Conservation (phyloP, 2,329 filamentous ascomycete species). For the Fusarium sp. region DNA sequence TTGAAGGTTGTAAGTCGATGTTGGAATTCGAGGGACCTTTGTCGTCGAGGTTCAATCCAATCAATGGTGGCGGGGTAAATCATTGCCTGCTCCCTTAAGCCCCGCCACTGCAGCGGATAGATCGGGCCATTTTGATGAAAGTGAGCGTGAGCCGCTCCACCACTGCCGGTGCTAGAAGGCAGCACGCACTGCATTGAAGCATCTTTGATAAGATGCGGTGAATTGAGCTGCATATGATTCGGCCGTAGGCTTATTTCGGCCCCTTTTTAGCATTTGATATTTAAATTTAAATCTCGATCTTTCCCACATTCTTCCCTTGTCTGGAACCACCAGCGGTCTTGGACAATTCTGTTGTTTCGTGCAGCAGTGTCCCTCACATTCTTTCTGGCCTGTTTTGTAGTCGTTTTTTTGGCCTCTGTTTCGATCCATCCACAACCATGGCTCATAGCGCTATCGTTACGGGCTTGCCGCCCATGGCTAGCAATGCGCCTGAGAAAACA, state of each 20-base stretch:
- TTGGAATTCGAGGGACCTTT: background rate
- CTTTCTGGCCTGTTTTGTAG: background rate
- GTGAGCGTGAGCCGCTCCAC: constrained; percentile 2
- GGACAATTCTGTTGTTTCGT: background rate
- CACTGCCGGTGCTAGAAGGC: constrained; percentile 22
- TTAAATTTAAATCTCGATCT: constrained; percentile 5
- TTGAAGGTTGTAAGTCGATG: background rate
- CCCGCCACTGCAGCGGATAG: constrained; percentile 3
- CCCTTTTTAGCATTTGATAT: constrained; percentile 4
- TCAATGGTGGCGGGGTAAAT: constrained; percentile 22
- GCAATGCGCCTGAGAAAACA: constrained; percentile 31
- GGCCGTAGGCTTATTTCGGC: background rate
- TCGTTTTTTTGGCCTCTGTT: background rate
- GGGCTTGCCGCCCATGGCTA: constrained; percentile 32
- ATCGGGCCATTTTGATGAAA: constrained; percentile 26
- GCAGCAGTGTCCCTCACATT: constrained; percentile 1
- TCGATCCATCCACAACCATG: constrained; percentile 4
- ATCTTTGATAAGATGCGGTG: constrained; percentile 38
- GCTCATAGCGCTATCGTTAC: constrained; percentile 32
- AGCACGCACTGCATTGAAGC: constrained; percentile 6
- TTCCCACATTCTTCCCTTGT: background rate
- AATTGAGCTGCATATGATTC: constrained; percentile 32
- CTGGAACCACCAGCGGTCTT: background rate
- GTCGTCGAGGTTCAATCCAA: background rate
- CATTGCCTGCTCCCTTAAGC: background rate